Evolutionary conservation across 331 rosid species (phyloP), one percentile per base, ranked within the genome.

Genomic region (Prunus yedoensis): DNA sequence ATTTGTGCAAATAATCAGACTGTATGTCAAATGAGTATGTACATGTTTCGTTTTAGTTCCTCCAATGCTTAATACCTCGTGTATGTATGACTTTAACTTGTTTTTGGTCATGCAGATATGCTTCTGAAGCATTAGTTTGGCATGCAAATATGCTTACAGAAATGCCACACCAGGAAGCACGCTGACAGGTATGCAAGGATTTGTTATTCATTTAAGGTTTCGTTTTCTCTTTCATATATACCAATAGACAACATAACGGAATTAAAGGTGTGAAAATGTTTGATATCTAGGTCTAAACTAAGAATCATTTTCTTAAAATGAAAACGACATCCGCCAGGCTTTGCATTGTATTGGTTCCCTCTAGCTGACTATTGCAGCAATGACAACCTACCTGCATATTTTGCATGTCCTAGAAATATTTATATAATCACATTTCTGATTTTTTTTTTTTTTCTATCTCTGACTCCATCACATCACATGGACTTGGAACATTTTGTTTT

Each of bases 101-200:
- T 68, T 78, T 58, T 73, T 67, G 68, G 77, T 54, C 52, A 77
- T 87, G 82, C 96, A 94, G 98, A 86, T 87, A 89, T 83, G 96
- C 97, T 69, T 85, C 93, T 75, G 97, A 91, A 94, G 96, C 70
- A 67, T 91, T 74, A 80, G 86, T 70, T 80, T 90, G 83, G 95
- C 98, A 54, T 94, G 97, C 91, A 90, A 91, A 81, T 94, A 83
- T 74, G 91, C 97, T 5, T 94, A 91, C 85, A 90, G 62, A 79
- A 94, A 94, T 80, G 97, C 92, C 70, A 91, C 98, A 4, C 89
- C 98, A 1, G 97, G 98, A 74, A 91, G 89, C 89, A 87, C 92
- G 51, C 80, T 94, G 74, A 75, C 66, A 62, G 96, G 95, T 94
- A 87, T 66, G 51, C 75, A 38, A 38, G 43, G 43, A 38, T 38